Base-by-base conservation (phyloP, 176 grass and related monocot species). In the Triticum turgidum region DNA sequence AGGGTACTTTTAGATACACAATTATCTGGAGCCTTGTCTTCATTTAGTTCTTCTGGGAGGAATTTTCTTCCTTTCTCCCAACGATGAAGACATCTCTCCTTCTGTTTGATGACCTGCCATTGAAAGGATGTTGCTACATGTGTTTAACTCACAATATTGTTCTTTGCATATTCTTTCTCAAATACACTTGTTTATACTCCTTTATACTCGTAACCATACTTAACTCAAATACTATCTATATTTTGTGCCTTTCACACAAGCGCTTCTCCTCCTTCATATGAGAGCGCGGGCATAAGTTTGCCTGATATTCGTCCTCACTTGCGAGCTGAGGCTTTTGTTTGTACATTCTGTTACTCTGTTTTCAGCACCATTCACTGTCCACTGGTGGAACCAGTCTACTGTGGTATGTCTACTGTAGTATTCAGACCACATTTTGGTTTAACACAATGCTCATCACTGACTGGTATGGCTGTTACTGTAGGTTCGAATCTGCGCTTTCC, bases 401-500 rank as follows among this genome's bases (percentile, higher is more conserved):
- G 18, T 35, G 47, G 13, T 49, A 15, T 11, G 1, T n/a, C n/a
- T 37, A 15, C 13, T 62, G 18, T 45, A 61, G 13, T 49, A 15
- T 11, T 61, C 7, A 9, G 39, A 3, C 18, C 75, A 52, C 52
- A 71, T 30, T 8, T 20, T 79, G 27, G 14, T 58, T 18, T 32
- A 18, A 34, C 29, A 44, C 10, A 7, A 17, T 76, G 47, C 37
- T 89, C 9, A 52, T 69, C 69, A 32, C 7, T 18, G 29, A 66
- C 56, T 18, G 7, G 22, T 73, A 5, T 79, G 20, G 27, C 47
- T 74, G 25, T 41, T 15, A 30, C 58, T 86, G 56, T 69, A 98
- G 96, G 91, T 98, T 51, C 88, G 90, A 20, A 75, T 98, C 17
- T 98, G 96, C 78, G 90, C 91, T 82, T 98, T 98, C 69, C 96